Percentiles rank a stretch among this genome's conserved stretches.
These are phyloP conservation scores for Geotrichum aggregatum DNA, from an alignment of 1,139 yeast species.

Conservation along the genomic window DNA sequence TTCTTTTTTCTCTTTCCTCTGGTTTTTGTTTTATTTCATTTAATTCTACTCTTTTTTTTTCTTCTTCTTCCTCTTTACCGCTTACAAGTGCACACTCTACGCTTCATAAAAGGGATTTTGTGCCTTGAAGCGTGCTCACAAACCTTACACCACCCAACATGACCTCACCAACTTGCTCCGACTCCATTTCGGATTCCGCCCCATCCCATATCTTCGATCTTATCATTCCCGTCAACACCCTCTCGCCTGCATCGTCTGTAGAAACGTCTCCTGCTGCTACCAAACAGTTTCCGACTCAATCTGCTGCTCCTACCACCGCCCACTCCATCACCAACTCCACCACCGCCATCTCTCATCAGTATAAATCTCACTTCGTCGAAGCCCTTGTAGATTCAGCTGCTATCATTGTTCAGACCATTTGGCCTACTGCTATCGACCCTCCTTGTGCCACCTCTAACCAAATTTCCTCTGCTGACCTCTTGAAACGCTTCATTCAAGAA, in stretches of 20 bases:
- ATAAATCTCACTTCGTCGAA: conserved; percentile 30
- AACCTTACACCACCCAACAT: neutral
- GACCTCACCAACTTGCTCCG: neutral
- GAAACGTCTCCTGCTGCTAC: too few relatives aligned
- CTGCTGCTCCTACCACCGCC: neutral
- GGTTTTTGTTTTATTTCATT: too few relatives aligned
- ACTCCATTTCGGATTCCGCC: neutral
- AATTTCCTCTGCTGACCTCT: conserved; percentile 33
- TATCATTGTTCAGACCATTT: conserved; percentile 37
- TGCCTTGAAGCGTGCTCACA: too few relatives aligned
- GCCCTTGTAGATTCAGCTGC: conserved; percentile 39
- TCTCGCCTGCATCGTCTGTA: neutral
- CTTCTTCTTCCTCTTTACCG: too few relatives aligned
- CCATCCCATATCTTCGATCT: neutral
- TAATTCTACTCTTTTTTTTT: too few relatives aligned
- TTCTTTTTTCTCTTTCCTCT: too few relatives aligned
- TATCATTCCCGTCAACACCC: neutral
- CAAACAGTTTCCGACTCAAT: too few relatives aligned
- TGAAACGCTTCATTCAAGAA: conserved; percentile 52
- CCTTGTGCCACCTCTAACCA: conserved; percentile 22
- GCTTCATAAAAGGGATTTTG: too few relatives aligned
- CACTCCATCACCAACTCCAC: neutral
- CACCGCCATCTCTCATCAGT: conserved; percentile 1
- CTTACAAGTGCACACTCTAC: too few relatives aligned
- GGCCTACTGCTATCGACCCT: conserved; percentile 32